phyloP scores from a whole-genome alignment of 2,329 filamentous ascomycete species.

The Aspergillus quadrilineatus region DNA sequence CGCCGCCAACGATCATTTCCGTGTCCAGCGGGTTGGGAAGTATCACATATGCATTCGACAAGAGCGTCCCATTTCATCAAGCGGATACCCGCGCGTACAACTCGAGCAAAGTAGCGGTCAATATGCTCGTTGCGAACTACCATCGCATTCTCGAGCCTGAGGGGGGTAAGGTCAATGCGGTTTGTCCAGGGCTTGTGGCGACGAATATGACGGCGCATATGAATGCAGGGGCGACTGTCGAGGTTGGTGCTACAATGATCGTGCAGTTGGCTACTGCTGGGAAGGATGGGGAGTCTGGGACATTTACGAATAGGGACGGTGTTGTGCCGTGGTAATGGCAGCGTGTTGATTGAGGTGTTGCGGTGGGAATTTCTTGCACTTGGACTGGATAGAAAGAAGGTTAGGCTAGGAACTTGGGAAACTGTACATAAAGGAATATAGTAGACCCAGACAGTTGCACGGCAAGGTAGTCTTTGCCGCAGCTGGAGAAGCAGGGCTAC shows the following conservation, averaged over 20 bases:
- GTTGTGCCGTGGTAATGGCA: neutral
- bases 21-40: neutral
- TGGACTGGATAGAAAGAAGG: too few species aligned
- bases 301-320: neutral
- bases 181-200: neutral
- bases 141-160: neutral
- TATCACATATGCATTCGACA: neutral
- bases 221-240: neutral
- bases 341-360: neutral
- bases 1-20: neutral
- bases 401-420: too few species aligned
- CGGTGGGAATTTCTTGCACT: too few species aligned
- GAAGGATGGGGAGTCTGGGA: neutral
- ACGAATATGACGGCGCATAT: neutral
- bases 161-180: neutral
- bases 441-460: too few species aligned
- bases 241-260: neutral
- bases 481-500: too few species aligned
- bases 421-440: too few species aligned
- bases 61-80: neutral
- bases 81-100: neutral
- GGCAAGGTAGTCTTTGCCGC: too few species aligned
- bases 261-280: neutral
- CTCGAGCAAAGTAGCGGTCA: slow-evolving; percentile 1
- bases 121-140: neutral